Base-by-base conservation (phyloP, 2,329 filamentous ascomycete genomes). In the Ophiostoma montium region DNA sequence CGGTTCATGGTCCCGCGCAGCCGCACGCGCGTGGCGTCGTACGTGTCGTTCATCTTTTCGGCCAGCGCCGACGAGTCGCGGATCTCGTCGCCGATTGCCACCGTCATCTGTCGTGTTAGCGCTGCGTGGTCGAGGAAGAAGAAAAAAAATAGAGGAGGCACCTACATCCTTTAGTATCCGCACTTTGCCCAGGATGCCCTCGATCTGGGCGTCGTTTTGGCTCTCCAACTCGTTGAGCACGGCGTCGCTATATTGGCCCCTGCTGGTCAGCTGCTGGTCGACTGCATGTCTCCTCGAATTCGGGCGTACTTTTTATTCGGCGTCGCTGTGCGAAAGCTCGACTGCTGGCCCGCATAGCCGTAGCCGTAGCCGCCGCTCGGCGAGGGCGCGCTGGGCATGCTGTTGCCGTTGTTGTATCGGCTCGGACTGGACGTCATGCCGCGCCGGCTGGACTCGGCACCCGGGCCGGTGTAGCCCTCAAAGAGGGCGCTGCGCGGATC, bases 1-100 rank as follows among this genome's bases (percentile, higher is more conserved):
- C 89, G 75, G 63, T 87, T 95, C 92, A 98, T 96, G 16, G 94
- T 96, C 48, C 90, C 88, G 41, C 82, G 77, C 54, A 98, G 70
- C 55, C 85, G 78, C 47, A 88, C 68, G 32, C 89, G 73, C 48
- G 90, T 94, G 58, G 77, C 80, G 63, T 96, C 90, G 62, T 96
- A 98, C 5, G 80, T 77, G 61, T 95, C 86, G 65, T 96, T 96
- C 82, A 98, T 95, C 67, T 88, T 90, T 59, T 95, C 87, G 2
- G 88, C 85, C 4, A 96, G 74, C 2, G 86, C 82, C 2, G 86
- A 86, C 13, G 85, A 92, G 55, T 94, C 86, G 57, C 90, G 79
- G 60, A 96, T 96, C 67, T 96, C 92, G 61, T 94, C 86, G 55
- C 92, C 92, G 57, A 98, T 98, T 5, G 89, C 86, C 35, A 86